These are phyloP conservation scores for Hypsizygus marmoreus DNA, from an alignment of 768 basidiomycete genomes.

Conservation along the genomic window DNA sequence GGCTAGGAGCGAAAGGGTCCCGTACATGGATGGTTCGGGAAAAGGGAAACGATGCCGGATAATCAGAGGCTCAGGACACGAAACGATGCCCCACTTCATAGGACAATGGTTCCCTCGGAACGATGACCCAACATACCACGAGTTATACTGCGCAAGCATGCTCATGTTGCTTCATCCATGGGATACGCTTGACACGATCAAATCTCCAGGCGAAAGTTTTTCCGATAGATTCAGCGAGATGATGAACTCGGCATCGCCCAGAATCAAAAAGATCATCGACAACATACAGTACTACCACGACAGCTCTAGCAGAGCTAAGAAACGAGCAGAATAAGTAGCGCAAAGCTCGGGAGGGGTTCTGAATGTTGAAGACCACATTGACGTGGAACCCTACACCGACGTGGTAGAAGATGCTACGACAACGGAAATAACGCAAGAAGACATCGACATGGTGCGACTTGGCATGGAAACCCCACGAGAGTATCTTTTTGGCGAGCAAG, in stretches of 20 bases:
- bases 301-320: conserved; percentile 15
- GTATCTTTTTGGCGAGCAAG: neutral
- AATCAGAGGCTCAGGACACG: conserved; percentile 24
- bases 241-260: neutral
- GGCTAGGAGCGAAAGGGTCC: conserved; percentile 9
- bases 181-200: conserved; percentile 26
- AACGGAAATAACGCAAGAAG: conserved; percentile 2
- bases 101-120: conserved; percentile 31
- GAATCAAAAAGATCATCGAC: conserved; percentile 16
- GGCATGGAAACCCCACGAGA: conserved; percentile 1
- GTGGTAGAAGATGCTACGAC: too few relatives aligned
- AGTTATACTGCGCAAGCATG: conserved; percentile 32
- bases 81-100: conserved; percentile 34
- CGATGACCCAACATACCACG: conserved; percentile 14
- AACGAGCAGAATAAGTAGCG: neutral
- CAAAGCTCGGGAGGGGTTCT: too few relatives aligned
- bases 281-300: conserved; percentile 38
- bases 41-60: conserved; percentile 18
- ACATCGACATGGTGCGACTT: neutral
- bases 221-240: conserved; percentile 21
- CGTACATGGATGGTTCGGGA: conserved; percentile 20
- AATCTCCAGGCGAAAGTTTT: conserved; percentile 14
- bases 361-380: too few relatives aligned
- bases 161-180: conserved; percentile 37
- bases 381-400: too few relatives aligned